Evolutionary conservation across 768 basidiomycete species (phyloP).

Genomic region (Boletus vermiculosoides): DNA sequence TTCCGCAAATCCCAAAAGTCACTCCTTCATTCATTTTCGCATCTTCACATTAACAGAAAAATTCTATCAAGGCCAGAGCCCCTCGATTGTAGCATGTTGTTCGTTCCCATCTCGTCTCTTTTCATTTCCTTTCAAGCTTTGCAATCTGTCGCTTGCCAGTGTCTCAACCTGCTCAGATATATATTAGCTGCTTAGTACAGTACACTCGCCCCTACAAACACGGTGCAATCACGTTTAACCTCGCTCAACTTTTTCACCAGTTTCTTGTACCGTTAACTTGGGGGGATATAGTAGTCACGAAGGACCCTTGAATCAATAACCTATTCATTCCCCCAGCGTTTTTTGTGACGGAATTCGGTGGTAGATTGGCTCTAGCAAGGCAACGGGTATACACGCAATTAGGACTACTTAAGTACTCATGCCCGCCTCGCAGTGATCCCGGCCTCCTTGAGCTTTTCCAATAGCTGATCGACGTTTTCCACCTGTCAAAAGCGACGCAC

Average conservation of each 20-base stretch:
- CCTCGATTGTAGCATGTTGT: constrained; percentile 30
- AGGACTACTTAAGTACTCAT: constrained; percentile 8
- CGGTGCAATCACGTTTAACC: constrained; percentile 9
- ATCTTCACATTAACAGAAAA: constrained; percentile 13
- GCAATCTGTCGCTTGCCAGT: constrained; percentile 10
- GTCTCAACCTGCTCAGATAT: constrained; percentile 22
- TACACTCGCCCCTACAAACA: constrained; percentile 11
- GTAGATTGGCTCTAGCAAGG: background rate
- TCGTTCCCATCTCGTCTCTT: constrained; percentile 8
- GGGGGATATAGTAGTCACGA: constrained; percentile 5
- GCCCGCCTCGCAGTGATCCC: constrained; percentile 46
- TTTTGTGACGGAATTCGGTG: background rate
- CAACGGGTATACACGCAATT: constrained; percentile 4
- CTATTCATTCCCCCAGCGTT: constrained; percentile 1
- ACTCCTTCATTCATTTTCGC: constrained; percentile 19
- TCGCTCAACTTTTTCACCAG: constrained; percentile 1
- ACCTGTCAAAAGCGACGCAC: constrained; percentile 43
- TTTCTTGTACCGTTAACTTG: constrained; percentile 10
- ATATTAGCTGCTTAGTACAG: constrained; percentile 23
- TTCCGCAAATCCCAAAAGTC: constrained; percentile 7
- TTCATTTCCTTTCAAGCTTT: constrained; percentile 7
- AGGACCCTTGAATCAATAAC: constrained; percentile 21
- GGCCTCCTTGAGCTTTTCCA: constrained; percentile 85
- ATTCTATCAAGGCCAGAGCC: constrained; percentile 6
- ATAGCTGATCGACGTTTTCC: constrained; percentile 82